Percentiles rank a stretch among this genome's conserved stretches.
Conservation (phyloP, 345 rosid genomes). For the Raphanus sativus region DNA sequence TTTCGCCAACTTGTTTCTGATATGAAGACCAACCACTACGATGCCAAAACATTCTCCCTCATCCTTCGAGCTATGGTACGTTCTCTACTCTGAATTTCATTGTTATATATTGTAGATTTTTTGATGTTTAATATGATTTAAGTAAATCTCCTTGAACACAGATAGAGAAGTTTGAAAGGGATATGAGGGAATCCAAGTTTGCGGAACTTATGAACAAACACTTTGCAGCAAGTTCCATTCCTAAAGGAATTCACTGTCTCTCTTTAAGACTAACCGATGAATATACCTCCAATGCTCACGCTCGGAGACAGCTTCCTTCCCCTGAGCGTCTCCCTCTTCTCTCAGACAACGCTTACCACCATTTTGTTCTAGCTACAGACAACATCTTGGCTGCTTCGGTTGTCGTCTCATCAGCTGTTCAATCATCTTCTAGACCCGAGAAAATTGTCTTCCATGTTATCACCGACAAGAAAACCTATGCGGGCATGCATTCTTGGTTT, state of each 20-base stretch:
- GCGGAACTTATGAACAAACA: constrained; percentile 97
- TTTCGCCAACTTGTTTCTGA: constrained; percentile 85
- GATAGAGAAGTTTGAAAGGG: constrained; percentile 84
- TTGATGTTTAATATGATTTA: neutral
- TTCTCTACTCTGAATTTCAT: neutral
- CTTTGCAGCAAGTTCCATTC: constrained; percentile 98
- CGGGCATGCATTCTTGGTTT: constrained; percentile 99
- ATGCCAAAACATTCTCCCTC: constrained; percentile 82
- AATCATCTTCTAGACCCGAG: constrained; percentile 79
- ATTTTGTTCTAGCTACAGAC: constrained; percentile 86
- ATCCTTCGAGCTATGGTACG: constrained; percentile 88
- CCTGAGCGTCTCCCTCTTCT: constrained; percentile 95
- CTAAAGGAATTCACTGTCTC: constrained; percentile 96
- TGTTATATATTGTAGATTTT: neutral
- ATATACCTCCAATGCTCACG: constrained; percentile 97
- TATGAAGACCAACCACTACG: constrained; percentile 82
- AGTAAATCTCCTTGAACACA: constrained; percentile 33
- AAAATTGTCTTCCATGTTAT: constrained; percentile 94
- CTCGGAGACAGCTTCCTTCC: constrained; percentile 95
- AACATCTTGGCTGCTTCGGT: constrained; percentile 99
- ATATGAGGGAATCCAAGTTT: constrained; percentile 86
- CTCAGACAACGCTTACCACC: constrained; percentile 86
- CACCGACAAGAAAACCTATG: constrained; percentile 98
- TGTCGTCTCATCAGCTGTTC: constrained; percentile 85
- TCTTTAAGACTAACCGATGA: constrained; percentile 95